A percentile compares a stretch with the other conserved stretches of the same genome.
These are phyloP conservation scores for Phytophthora fragariae DNA, from an alignment of 352 stramenopile genomes.

Conservation along the genomic window DNA sequence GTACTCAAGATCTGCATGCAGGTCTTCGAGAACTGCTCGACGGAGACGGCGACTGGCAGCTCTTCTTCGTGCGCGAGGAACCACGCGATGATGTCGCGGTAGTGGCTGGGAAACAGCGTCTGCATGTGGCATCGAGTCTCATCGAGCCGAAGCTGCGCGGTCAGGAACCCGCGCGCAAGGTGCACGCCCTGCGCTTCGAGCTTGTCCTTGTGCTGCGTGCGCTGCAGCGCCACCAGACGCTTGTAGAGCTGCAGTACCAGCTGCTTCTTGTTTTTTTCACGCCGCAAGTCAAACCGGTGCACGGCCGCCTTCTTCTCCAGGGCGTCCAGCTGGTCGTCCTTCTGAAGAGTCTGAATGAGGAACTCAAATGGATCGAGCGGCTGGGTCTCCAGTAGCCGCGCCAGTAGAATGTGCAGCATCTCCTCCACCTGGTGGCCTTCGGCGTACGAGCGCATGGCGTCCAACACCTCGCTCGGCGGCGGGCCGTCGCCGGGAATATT, in stretches of 20 bases:
- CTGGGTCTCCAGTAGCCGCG: conserved; percentile 64
- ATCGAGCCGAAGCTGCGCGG: conserved; percentile 52
- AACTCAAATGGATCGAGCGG: conserved; percentile 75
- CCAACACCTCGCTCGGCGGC: conserved; percentile 46
- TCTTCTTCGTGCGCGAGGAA: conserved; percentile 52
- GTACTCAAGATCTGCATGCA: conserved; percentile 56
- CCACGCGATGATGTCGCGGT: conserved; percentile 60
- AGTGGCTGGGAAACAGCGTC: conserved; percentile 63
- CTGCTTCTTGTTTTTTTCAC: conserved; percentile 68
- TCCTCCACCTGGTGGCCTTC: conserved; percentile 66
- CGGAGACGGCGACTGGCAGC: conserved; percentile 36
- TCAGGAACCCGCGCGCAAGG: conserved; percentile 54
- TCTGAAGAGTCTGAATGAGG: conserved; percentile 62
- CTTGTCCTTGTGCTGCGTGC: conserved; percentile 49
- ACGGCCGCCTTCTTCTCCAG: conserved; percentile 53
- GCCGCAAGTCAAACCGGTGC: conserved; percentile 64
- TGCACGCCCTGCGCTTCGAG: conserved; percentile 31
- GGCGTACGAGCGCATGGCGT: conserved; percentile 69
- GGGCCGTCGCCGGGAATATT: conserved; percentile 19
- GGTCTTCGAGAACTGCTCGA: conserved; percentile 42
- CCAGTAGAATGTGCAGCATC: conserved; percentile 70
- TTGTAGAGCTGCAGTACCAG: conserved; percentile 62
- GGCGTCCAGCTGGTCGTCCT: conserved; percentile 61
- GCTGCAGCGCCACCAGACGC: conserved; percentile 63
- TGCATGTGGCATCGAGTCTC: conserved; percentile 59